These are phyloP conservation scores for Nothomitra cinnamomea DNA, from an alignment of 2,329 filamentous ascomycete genomes.

Conservation along the genomic window DNA sequence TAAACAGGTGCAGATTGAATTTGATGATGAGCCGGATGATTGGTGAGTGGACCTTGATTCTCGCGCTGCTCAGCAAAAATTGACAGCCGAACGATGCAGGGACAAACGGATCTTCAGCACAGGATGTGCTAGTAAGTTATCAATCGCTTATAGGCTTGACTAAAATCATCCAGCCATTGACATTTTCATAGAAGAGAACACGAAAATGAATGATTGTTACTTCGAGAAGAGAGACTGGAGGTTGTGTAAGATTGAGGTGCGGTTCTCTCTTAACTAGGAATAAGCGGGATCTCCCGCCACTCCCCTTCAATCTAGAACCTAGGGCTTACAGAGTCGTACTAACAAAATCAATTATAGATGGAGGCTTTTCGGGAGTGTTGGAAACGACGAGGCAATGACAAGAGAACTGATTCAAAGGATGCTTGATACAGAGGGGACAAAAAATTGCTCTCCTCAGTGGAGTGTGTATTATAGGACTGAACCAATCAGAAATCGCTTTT, in stretches of 20 bases:
- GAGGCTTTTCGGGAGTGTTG: slow-evolving; percentile 77
- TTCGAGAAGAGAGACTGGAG: slow-evolving; percentile 95
- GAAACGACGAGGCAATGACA: slow-evolving; percentile 76
- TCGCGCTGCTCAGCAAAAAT: background rate
- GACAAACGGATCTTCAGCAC: slow-evolving; percentile 97
- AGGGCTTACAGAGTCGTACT: background rate
- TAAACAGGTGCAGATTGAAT: slow-evolving; percentile 22
- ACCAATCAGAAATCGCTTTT: background rate
- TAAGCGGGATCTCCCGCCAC: slow-evolving; percentile 3
- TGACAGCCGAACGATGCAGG: slow-evolving; percentile 35
- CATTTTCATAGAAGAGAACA: slow-evolving; percentile 53
- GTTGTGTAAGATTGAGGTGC: slow-evolving; percentile 70
- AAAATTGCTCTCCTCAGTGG: too few species aligned
- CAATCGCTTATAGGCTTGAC: background rate
- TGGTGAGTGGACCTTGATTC: slow-evolving; percentile 44
- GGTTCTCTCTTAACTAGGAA: slow-evolving; percentile 21
- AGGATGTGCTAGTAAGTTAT: slow-evolving; percentile 60
- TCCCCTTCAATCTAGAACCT: background rate
- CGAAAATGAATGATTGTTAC: slow-evolving; percentile 86
- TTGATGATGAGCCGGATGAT: slow-evolving; percentile 79
- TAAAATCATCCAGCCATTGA: background rate
- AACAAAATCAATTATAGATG: slow-evolving; percentile 42
- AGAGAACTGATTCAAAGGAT: slow-evolving; percentile 64
- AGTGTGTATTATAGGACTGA: background rate
- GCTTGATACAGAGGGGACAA: slow-evolving; percentile 21